A percentile compares a stretch with the other conserved stretches of the same genome.
Evolutionary conservation across 2,329 filamentous ascomycete genomes (phyloP).

Genomic region (Coleophoma cylindrospora): DNA sequence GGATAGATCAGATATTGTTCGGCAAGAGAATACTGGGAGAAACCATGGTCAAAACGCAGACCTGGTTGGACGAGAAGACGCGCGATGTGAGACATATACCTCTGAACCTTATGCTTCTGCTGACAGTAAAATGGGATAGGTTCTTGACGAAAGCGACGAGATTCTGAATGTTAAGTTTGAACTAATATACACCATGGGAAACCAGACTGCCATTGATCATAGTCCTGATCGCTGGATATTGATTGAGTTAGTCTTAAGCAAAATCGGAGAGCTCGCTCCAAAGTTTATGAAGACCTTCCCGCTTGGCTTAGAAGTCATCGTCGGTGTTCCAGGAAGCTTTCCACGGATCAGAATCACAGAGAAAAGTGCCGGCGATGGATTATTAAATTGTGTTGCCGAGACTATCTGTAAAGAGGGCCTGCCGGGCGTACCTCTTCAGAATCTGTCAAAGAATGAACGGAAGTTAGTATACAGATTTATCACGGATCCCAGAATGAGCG

Average conservation of each 20-base stretch:
- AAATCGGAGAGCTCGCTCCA: constrained; percentile 29
- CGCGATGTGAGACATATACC: constrained; percentile 32
- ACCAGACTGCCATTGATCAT: constrained; percentile 41
- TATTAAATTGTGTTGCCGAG: not conserved
- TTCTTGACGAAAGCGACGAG: constrained; percentile 61
- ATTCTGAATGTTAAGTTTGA: constrained; percentile 55
- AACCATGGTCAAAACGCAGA: constrained; percentile 31
- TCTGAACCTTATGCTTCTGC: not conserved
- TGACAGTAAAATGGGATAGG: constrained; percentile 6
- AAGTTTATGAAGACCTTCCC: constrained; percentile 27
- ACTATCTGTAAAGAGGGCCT: constrained; percentile 9
- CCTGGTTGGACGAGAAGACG: constrained; percentile 34
- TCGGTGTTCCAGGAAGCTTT: constrained; percentile 29
- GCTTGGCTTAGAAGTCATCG: constrained; percentile 34
- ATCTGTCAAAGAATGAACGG: not conserved
- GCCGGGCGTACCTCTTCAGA: constrained; percentile 4
- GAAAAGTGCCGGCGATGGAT: not conserved
- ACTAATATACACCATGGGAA: constrained; percentile 55
- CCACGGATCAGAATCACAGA: constrained; percentile 39
- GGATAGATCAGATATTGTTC: constrained; percentile 39
- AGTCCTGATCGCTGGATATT: constrained; percentile 48
- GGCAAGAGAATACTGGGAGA: constrained; percentile 22
- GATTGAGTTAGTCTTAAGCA: constrained; percentile 43
- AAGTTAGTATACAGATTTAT: constrained; percentile 3
- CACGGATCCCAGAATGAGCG: constrained; percentile 3